Conservation (phyloP, 768 basidiomycete genomes). For the Russula virescens region DNA sequence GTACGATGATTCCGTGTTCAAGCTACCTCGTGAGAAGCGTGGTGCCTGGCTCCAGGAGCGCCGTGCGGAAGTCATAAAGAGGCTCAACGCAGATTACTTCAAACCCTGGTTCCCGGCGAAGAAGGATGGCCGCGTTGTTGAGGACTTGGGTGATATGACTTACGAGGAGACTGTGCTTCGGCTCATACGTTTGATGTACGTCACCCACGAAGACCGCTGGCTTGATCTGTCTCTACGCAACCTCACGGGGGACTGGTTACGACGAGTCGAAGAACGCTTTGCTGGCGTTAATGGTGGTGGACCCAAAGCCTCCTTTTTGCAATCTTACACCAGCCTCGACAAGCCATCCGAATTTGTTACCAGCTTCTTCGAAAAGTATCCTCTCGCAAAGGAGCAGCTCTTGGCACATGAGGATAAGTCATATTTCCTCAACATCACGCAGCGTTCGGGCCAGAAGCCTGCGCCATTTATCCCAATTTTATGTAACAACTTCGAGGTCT, state of each 20-base stretch:
- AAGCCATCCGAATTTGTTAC: constrained; percentile 73
- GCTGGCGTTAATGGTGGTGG: constrained; percentile 77
- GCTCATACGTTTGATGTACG: constrained; percentile 93
- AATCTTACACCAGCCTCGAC: constrained; percentile 79
- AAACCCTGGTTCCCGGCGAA: constrained; percentile 98
- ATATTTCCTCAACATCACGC: constrained; percentile 93
- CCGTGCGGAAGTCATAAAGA: constrained; percentile 82
- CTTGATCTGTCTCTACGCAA: constrained; percentile 88
- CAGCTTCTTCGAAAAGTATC: constrained; percentile 80
- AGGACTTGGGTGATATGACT: constrained; percentile 93
- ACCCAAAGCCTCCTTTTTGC: constrained; percentile 75
- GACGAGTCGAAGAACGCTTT: constrained; percentile 93
- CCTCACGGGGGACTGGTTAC: constrained; percentile 93
- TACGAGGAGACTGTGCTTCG: constrained; percentile 93
- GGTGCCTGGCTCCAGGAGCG: constrained; percentile 80
- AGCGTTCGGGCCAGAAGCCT: constrained; percentile 96
- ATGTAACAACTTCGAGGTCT: constrained; percentile 90
- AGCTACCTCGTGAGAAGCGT: constrained; percentile 93
- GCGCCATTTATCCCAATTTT: constrained; percentile 97
- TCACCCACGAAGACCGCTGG: constrained; percentile 88
- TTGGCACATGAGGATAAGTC: constrained; percentile 91
- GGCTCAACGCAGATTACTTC: constrained; percentile 91
- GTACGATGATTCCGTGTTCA: constrained; percentile 96
- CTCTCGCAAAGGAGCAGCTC: constrained; percentile 76
- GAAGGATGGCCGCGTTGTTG: constrained; percentile 80